A percentile compares a stretch with the other conserved stretches of the same genome.
These are phyloP conservation scores for Crithidia mellificae DNA, from an alignment of 208 protist genomes.

Conservation along the genomic window DNA sequence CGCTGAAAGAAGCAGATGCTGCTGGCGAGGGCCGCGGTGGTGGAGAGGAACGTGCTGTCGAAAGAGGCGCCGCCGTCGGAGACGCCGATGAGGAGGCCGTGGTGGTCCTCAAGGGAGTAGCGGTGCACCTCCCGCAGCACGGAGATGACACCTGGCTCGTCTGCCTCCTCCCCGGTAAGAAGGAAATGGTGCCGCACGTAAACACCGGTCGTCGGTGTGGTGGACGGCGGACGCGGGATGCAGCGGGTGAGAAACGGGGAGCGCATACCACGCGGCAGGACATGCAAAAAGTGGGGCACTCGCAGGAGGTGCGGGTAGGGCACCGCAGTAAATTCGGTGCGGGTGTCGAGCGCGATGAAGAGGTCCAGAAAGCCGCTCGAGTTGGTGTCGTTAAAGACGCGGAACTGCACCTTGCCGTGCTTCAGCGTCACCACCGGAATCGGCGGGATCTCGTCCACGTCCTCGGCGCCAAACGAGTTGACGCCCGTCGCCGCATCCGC, in stretches of 20 bases:
- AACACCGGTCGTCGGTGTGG: constrained; percentile 53
- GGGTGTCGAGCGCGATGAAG: constrained; percentile 65
- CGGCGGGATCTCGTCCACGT: constrained; percentile 32
- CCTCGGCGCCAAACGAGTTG: constrained; percentile 31
- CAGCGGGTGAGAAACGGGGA: constrained; percentile 61
- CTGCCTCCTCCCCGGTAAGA: constrained; percentile 47
- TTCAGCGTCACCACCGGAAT: constrained; percentile 45
- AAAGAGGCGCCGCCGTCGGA: constrained; percentile 64
- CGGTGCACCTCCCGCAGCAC: constrained; percentile 82
- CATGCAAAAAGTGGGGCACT: constrained; percentile 68
- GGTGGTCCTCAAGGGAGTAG: constrained; percentile 86
- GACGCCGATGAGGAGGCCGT: constrained; percentile 71
- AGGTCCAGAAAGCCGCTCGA: constrained; percentile 76
- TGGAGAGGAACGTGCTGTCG: constrained; percentile 75
- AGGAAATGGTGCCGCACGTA: constrained; percentile 76
- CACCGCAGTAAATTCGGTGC: constrained; percentile 63
- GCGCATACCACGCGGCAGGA: constrained; percentile 65
- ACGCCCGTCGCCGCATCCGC: constrained; percentile 6
- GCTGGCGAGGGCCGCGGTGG: constrained; percentile 73
- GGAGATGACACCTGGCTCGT: constrained; percentile 52
- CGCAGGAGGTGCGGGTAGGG: constrained; percentile 57
- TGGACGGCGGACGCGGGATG: constrained; percentile 62
- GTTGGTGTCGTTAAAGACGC: constrained; percentile 70
- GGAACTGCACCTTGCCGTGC: constrained; percentile 79
- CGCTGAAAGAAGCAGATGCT: constrained; percentile 85